Evolutionary conservation across 208 protist genomes (phyloP), one percentile per base, ranked within the genome.

Genomic region (Acanthamoeba sp.): DNA sequence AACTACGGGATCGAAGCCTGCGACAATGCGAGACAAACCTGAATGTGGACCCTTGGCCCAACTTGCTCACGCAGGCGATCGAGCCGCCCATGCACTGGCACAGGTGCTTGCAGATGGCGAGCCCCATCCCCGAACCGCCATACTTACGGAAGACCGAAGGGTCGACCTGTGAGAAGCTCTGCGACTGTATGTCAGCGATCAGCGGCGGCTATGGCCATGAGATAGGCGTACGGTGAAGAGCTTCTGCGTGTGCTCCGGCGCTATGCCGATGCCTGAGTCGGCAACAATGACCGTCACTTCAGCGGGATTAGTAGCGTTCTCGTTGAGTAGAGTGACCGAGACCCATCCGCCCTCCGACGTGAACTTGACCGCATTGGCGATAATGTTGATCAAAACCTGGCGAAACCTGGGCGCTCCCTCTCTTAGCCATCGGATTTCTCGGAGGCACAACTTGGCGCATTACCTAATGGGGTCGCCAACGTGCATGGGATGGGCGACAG

Each of bases 161-260:
- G 42, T 84, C 73, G 16, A 42, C 36, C 27, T 84, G 73, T 10
- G 38, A 9, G 27, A 84, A 84, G 59, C 57, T n/a, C n/a, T n/a
- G n/a, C n/a, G n/a, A n/a, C n/a, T n/a, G n/a, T n/a, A n/a, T n/a
- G n/a, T n/a, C n/a, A n/a, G n/a, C n/a, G n/a, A n/a, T n/a, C n/a
- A n/a, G n/a, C n/a, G n/a, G n/a, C n/a, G n/a, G n/a, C n/a, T n/a
- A n/a, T n/a, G n/a, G n/a, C n/a, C n/a, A n/a, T n/a, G n/a, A n/a
- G n/a, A n/a, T n/a, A n/a, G n/a, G n/a, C n/a, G n/a, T n/a, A n/a
- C 6, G 16, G 96, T 10, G 84, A 95, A 95, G 40, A 95, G 62
- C 7, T 27, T 6, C 14, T 7, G 27, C 62, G 27, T 7, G 6
- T 36, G 29, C 6, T 71, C 62, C 27, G 20, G 22, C 20, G 29